Evolutionary conservation across 2,329 filamentous ascomycete genomes (phyloP).

Genomic region (Cladobotryum protrusum): DNA sequence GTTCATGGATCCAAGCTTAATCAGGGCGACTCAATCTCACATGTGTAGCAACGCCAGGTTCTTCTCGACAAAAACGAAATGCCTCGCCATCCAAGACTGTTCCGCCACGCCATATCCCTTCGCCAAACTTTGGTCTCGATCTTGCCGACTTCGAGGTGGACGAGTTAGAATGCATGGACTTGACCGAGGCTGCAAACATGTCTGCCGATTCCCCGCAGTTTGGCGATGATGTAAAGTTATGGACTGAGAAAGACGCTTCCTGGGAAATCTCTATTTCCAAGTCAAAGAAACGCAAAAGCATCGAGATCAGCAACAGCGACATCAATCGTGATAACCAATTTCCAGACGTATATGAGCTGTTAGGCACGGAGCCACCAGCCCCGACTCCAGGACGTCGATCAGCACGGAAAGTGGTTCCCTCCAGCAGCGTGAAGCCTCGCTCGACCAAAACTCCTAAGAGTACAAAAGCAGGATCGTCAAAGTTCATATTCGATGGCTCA

Average conservation of each 20-base stretch:
- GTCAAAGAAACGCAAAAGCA: constrained; percentile 48
- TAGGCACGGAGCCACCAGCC: constrained; percentile 34
- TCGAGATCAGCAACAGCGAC: constrained; percentile 36
- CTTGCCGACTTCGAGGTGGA: constrained; percentile 30
- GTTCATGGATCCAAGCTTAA: neutral
- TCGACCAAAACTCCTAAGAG: constrained; percentile 7
- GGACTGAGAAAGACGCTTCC: constrained; percentile 37
- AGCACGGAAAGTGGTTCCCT: constrained; percentile 16
- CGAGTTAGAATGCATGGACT: constrained; percentile 34
- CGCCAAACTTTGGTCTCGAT: constrained; percentile 23
- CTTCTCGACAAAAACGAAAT: constrained; percentile 18
- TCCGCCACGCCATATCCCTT: constrained; percentile 11
- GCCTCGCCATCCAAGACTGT: constrained; percentile 23
- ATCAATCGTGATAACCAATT: constrained; percentile 40
- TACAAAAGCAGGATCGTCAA: neutral
- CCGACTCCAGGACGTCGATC: constrained; percentile 28
- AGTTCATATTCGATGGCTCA: neutral
- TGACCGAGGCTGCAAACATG: constrained; percentile 31
- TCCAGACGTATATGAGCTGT: constrained; percentile 47
- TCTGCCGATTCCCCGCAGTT: constrained; percentile 32
- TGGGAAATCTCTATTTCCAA: constrained; percentile 33
- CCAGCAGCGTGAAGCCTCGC: constrained; percentile 14
- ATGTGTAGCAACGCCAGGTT: constrained; percentile 4
- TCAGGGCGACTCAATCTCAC: neutral
- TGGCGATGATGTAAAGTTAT: constrained; percentile 33